These are phyloP conservation scores for Ilyonectria destructans DNA, from an alignment of 2,329 filamentous ascomycete species.

Conservation along the genomic window DNA sequence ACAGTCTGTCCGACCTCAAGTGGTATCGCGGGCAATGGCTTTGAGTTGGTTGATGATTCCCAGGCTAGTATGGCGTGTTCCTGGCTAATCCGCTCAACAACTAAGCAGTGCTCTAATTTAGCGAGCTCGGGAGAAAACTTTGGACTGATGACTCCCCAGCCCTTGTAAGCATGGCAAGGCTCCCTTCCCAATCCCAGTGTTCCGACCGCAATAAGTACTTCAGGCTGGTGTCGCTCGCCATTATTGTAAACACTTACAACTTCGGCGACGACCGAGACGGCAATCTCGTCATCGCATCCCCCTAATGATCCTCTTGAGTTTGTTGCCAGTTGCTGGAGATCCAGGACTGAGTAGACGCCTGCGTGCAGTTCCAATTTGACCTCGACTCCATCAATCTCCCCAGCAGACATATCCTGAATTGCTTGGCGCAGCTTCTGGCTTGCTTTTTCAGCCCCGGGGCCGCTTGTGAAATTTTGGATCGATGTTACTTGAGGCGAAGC, in stretches of 20 bases:
- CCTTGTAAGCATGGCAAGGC: constrained; percentile 72
- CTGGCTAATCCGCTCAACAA: constrained; percentile 75
- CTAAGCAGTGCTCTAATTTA: constrained; percentile 55
- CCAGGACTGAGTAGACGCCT: constrained; percentile 76
- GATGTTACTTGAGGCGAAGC: constrained; percentile 54
- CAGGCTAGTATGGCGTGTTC: constrained; percentile 75
- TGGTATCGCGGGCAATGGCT: constrained; percentile 53
- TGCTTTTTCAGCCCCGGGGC: no score
- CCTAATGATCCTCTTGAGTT: constrained; percentile 54
- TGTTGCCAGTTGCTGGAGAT: constrained; percentile 77
- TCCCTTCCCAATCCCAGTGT: constrained; percentile 74
- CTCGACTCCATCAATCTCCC: constrained; percentile 19
- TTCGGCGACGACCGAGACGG: constrained; percentile 72
- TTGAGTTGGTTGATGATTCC: no score
- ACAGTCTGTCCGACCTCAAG: constrained; percentile 62
- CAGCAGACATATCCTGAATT: background rate
- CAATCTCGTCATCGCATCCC: constrained; percentile 63
- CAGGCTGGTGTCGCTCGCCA: constrained; percentile 53
- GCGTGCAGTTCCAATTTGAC: constrained; percentile 72
- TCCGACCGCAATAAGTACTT: constrained; percentile 73
- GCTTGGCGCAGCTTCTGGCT: constrained; percentile 14
- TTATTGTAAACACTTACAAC: constrained; percentile 73
- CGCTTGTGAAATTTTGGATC: constrained; percentile 45
- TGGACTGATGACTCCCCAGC: constrained; percentile 73
- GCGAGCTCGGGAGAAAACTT: constrained; percentile 23